Conservation (phyloP, 164 flowering plant genomes). For the Vitis riparia region DNA sequence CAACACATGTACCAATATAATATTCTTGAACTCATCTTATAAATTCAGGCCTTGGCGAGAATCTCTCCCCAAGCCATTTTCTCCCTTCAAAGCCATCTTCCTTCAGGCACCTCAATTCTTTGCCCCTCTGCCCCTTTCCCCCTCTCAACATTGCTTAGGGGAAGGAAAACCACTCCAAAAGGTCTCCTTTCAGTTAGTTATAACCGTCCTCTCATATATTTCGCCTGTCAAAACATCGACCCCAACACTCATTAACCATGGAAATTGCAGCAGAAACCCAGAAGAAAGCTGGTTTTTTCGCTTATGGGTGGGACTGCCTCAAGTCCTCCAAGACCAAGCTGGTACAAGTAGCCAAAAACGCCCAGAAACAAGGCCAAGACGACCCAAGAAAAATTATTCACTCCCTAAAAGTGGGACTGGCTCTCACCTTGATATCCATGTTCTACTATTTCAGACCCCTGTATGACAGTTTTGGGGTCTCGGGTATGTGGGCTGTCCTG, state of each 20-base stretch:
- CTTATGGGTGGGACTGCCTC: conserved; percentile 28
- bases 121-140: conserved; percentile 1
- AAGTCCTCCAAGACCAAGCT: conserved; percentile 19
- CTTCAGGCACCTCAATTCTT: too few species aligned
- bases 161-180: conserved; percentile 5
- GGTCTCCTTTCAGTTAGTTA: neutral
- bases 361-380: conserved; percentile 52
- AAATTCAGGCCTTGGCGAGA: conserved; percentile 20
- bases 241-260: conserved; percentile 19
- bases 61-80: conserved; percentile 5
- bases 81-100: neutral
- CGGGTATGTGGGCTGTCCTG: conserved; percentile 84
- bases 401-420: conserved; percentile 71
- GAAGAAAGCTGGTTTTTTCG: conserved; percentile 25
- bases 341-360: conserved; percentile 20
- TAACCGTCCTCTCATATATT: too few species aligned
- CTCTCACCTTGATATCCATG: conserved; percentile 72
- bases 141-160: neutral
- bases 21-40: conserved; percentile 18
- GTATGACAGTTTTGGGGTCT: conserved; percentile 57
- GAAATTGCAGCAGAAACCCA: conserved; percentile 27
- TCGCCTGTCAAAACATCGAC: too few species aligned
- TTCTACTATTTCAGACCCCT: conserved; percentile 64
- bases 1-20: conserved; percentile 14
- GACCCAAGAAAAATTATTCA: conserved; percentile 78